Evolutionary conservation across 2,329 filamentous ascomycete genomes (phyloP).

Genomic region (Scleromitrula shiraiana): DNA sequence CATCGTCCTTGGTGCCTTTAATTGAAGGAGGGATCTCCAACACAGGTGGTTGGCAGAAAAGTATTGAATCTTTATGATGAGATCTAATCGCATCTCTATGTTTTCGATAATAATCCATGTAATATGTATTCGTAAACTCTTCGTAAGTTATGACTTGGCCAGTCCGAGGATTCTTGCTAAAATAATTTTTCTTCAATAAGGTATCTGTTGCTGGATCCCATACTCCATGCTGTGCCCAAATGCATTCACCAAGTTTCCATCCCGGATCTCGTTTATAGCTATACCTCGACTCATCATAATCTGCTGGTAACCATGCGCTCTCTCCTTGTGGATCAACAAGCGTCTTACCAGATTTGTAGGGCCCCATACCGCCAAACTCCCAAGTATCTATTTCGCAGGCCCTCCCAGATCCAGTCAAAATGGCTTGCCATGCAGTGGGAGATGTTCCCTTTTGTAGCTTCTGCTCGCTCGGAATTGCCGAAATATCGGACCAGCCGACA

Average conservation of each 20-base stretch:
- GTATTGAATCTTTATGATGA: slow-evolving; percentile 71
- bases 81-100: slow-evolving; percentile 68
- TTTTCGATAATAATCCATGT: slow-evolving; percentile 74
- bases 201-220: slow-evolving; percentile 79
- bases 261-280: slow-evolving; percentile 80
- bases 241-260: slow-evolving; percentile 89
- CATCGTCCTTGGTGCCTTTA: slow-evolving; percentile 82
- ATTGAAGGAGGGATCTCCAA: slow-evolving; percentile 84
- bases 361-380: slow-evolving; percentile 89
- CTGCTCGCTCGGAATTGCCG: slow-evolving; percentile 74
- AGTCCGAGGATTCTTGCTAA: slow-evolving; percentile 67
- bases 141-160: slow-evolving; percentile 71
- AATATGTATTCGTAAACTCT: slow-evolving; percentile 84
- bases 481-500: slow-evolving; percentile 75
- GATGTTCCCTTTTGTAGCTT: slow-evolving; percentile 87
- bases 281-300: slow-evolving; percentile 80
- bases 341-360: slow-evolving; percentile 76
- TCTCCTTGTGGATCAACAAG: slow-evolving; percentile 85
- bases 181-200: slow-evolving; percentile 79
- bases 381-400: slow-evolving; percentile 86
- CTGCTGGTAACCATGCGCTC: slow-evolving; percentile 72
- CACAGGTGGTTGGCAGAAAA: slow-evolving; percentile 87
- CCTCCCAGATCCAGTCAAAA: slow-evolving; percentile 83
- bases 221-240: slow-evolving; percentile 95
- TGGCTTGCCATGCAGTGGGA: slow-evolving; percentile 89